Evolutionary conservation across 1,139 yeast species (phyloP).

Genomic region (Citeromyces hawaiiensis): DNA sequence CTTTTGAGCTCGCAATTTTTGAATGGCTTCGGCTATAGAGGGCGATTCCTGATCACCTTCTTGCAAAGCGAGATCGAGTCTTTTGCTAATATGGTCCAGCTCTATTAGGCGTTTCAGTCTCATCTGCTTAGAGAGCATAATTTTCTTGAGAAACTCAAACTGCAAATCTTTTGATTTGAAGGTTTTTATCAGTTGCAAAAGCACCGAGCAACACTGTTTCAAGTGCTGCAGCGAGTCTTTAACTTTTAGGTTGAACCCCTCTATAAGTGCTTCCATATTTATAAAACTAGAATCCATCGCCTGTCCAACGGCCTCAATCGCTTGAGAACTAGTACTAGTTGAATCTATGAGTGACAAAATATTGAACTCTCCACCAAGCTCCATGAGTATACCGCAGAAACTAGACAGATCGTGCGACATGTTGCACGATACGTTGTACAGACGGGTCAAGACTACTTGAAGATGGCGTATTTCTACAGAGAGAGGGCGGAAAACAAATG

Average conservation of each 20-base stretch:
- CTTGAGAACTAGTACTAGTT: constrained; percentile 4
- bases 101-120: constrained; percentile 10
- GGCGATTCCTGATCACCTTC: constrained; percentile 11
- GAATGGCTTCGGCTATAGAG: constrained; percentile 7
- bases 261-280: constrained; percentile 16
- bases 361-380: constrained; percentile 21
- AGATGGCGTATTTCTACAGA: not conserved
- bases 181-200: constrained; percentile 14
- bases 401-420: constrained; percentile 12
- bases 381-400: constrained; percentile 13
- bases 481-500: constrained; percentile 11
- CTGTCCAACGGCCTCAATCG: constrained; percentile 20
- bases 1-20: constrained; percentile 4
- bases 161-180: constrained; percentile 20
- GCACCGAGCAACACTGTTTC: constrained; percentile 12
- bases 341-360: constrained; percentile 17
- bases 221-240: constrained; percentile 19
- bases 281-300: constrained; percentile 19
- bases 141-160: constrained; percentile 13
- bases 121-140: constrained; percentile 14
- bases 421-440: constrained; percentile 12
- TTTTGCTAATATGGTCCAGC: constrained; percentile 10
- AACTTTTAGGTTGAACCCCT: constrained; percentile 14
- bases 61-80: constrained; percentile 11
- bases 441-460: constrained; percentile 8